These are phyloP conservation scores for Rauvolfia tetraphylla DNA, from an alignment of 257 asterid species.

Conservation along the genomic window DNA sequence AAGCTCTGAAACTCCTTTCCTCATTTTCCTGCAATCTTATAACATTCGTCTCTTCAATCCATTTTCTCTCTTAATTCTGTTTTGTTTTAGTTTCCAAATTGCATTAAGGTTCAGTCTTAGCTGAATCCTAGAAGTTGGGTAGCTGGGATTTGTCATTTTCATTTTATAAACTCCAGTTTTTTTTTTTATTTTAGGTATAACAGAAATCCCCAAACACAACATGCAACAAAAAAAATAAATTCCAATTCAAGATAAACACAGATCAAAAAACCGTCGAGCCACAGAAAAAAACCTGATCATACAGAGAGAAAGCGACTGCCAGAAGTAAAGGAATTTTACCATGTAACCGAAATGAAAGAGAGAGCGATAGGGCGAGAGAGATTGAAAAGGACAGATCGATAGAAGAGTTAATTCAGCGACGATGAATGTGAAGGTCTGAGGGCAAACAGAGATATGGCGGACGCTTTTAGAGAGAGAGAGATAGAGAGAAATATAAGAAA, in stretches of 20 bases:
- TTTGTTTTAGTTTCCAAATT: too few relatives aligned
- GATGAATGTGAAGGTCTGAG: background rate
- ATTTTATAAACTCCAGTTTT: too few relatives aligned
- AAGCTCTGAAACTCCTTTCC: too few relatives aligned
- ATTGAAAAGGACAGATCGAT: conserved; percentile 8
- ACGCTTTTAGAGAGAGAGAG: background rate
- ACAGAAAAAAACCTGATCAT: conserved; percentile 6
- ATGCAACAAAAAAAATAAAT: background rate
- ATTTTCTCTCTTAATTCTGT: too few relatives aligned
- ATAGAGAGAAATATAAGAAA: background rate
- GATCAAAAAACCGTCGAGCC: background rate
- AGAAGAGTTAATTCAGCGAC: conserved; percentile 14
- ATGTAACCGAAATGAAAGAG: conserved; percentile 8
- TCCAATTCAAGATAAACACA: too few relatives aligned
- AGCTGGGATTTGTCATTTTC: too few relatives aligned
- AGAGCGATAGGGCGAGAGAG: background rate
- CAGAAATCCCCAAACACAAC: background rate
- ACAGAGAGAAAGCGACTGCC: conserved; percentile 12
- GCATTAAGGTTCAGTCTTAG: too few relatives aligned
- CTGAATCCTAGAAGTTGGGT: too few relatives aligned
- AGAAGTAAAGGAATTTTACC: conserved; percentile 12
- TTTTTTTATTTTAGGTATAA: too few relatives aligned
- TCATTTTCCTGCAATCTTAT: too few relatives aligned
- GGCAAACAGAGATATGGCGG: background rate
- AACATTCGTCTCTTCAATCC: too few relatives aligned